Evolutionary conservation across 2,329 filamentous ascomycete genomes (phyloP).

Genomic region (Curvularia sp.): DNA sequence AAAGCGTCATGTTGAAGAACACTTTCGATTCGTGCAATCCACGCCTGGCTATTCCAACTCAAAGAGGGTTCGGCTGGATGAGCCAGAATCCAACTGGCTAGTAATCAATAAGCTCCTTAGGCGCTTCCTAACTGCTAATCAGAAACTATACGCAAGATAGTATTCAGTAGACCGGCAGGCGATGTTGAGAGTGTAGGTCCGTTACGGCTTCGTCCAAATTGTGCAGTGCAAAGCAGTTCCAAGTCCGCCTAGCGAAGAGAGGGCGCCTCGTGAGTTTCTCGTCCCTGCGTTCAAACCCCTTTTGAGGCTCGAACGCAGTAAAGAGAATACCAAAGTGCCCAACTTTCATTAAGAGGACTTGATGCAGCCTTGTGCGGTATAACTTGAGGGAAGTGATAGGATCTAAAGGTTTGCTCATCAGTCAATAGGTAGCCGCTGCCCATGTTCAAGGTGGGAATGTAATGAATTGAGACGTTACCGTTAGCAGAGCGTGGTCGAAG

Average conservation of each 20-base stretch:
- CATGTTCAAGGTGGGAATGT: background rate
- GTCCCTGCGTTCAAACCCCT: conserved; percentile 2
- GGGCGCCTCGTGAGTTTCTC: background rate
- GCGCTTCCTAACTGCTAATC: background rate
- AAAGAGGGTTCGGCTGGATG: background rate
- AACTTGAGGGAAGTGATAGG: background rate
- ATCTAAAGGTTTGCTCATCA: conserved; percentile 13
- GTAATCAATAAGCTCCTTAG: no score
- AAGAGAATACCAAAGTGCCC: conserved; percentile 2
- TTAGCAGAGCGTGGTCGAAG: conserved; percentile 16
- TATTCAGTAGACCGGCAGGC: background rate
- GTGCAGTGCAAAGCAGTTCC: background rate
- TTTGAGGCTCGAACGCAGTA: background rate
- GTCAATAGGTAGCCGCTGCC: background rate
- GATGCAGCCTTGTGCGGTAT: background rate
- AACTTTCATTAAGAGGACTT: background rate
- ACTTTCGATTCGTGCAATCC: background rate
- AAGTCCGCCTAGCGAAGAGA: background rate
- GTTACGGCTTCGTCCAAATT: background rate
- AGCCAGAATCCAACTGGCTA: background rate
- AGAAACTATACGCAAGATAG: background rate
- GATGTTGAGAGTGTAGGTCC: background rate
- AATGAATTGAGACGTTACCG: background rate
- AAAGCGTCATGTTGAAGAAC: background rate
- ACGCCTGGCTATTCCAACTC: background rate